Percentiles rank a stretch among this genome's conserved stretches.
These are phyloP conservation scores for Mycotypha africana DNA, from an alignment of 371 early-diverging fungal species.

Conservation along the genomic window DNA sequence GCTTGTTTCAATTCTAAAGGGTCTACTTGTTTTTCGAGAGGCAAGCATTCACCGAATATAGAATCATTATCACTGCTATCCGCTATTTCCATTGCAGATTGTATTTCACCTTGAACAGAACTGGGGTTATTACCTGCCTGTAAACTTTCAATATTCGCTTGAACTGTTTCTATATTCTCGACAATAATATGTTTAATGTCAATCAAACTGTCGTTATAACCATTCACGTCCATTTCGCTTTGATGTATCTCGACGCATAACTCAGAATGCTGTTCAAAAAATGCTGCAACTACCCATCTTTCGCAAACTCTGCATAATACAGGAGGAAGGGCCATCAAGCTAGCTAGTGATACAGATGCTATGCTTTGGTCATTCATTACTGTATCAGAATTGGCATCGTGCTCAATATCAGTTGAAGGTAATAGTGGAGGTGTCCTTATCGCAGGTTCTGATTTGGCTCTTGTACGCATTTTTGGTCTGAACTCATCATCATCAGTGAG, in stretches of 20 bases:
- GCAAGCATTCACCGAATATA: constrained; percentile 19
- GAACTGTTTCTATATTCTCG: constrained; percentile 36
- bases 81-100: not conserved
- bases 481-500: constrained; percentile 3
- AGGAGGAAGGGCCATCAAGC: constrained; percentile 31
- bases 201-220: constrained; percentile 66
- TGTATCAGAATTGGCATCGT: not conserved
- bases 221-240: constrained; percentile 69
- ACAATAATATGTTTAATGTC: constrained; percentile 51
- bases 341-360: constrained; percentile 11
- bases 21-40: constrained; percentile 16
- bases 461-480: constrained; percentile 8
- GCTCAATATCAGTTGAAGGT: constrained; percentile 1
- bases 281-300: constrained; percentile 62
- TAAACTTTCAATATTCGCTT: constrained; percentile 8
- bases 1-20: constrained; percentile 17
- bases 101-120: too few species aligned
- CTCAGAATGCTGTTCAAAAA: constrained; percentile 75
- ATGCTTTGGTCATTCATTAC: too few species aligned
- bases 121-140: not conserved
- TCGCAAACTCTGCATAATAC: constrained; percentile 83
- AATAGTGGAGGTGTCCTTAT: constrained; percentile 17
- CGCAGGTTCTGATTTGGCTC: constrained; percentile 28
- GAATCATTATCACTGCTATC: constrained; percentile 13
- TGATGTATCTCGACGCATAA: constrained; percentile 76